Conservation (phyloP, 1,284 basidiomycete species). For the Ganoderma sinense region DNA sequence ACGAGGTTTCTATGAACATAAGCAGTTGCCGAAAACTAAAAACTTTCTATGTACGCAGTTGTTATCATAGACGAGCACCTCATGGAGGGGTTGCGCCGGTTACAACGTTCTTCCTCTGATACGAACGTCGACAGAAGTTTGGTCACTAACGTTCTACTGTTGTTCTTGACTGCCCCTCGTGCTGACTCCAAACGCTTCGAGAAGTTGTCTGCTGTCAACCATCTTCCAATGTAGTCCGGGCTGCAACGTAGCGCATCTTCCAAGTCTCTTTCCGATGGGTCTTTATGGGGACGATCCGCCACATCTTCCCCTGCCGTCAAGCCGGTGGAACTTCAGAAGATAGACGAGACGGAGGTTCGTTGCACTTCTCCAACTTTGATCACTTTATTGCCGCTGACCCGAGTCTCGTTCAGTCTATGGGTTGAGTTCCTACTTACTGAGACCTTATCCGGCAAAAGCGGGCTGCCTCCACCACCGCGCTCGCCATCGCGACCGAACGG, state of each 20-base stretch:
- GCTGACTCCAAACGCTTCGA: constrained; percentile 96
- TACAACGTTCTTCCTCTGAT: constrained; percentile 87
- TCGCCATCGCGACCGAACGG: constrained; percentile 45
- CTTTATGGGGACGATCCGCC: constrained; percentile 63
- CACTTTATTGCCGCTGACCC: background rate
- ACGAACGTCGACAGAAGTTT: constrained; percentile 93
- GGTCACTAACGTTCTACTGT: constrained; percentile 94
- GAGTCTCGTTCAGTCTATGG: constrained; percentile 59
- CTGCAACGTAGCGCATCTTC: constrained; percentile 64
- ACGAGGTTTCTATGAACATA: background rate
- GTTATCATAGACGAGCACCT: constrained; percentile 98
- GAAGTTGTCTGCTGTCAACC: constrained; percentile 91
- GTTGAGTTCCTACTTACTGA: constrained; percentile 96
- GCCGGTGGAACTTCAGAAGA: constrained; percentile 69
- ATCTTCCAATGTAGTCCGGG: constrained; percentile 92
- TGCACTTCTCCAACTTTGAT: background rate
- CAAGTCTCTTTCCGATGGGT: constrained; percentile 41
- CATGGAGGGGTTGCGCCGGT: constrained; percentile 93
- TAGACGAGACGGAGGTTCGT: constrained; percentile 79
- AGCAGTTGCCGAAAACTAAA: background rate
- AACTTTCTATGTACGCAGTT: constrained; percentile 52
- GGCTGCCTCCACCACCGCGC: constrained; percentile 41
- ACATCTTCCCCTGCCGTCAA: constrained; percentile 53
- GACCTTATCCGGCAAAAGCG: constrained; percentile 65
- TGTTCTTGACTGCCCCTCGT: constrained; percentile 90